phyloP scores from a whole-genome alignment of 2,329 filamentous ascomycete species.

The Neofusicoccum parvum region DNA sequence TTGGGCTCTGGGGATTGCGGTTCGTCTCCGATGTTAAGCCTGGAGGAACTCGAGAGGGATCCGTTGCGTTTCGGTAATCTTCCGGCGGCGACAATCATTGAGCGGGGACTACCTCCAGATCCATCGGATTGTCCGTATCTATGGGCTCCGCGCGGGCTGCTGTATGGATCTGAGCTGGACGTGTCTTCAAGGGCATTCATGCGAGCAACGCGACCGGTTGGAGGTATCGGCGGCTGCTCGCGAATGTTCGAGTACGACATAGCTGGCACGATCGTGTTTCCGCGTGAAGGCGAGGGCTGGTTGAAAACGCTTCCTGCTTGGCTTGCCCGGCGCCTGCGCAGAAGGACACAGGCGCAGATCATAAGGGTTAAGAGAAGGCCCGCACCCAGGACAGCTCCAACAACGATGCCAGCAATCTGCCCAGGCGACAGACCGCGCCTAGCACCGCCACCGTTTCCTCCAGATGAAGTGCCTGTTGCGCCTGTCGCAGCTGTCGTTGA shows the following conservation, averaged over 20 bases:
- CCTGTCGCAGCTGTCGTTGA: slow-evolving; percentile 59
- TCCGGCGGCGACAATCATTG: slow-evolving; percentile 38
- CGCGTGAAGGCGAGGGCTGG: slow-evolving; percentile 72
- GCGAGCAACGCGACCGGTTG: slow-evolving; percentile 70
- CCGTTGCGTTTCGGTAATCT: slow-evolving; percentile 69
- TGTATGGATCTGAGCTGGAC: slow-evolving; percentile 58
- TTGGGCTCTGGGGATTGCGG: slow-evolving; percentile 56
- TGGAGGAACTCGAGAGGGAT: slow-evolving; percentile 86
- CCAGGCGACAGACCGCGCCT: slow-evolving; percentile 70
- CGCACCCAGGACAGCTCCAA: slow-evolving; percentile 75
- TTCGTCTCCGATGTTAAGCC: slow-evolving; percentile 67
- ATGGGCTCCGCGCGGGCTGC: slow-evolving; percentile 36
- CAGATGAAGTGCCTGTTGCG: slow-evolving; percentile 31
- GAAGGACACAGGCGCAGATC: slow-evolving; percentile 58
- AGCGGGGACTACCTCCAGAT: slow-evolving; percentile 16
- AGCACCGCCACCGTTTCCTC: slow-evolving; percentile 37
- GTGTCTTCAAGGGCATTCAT: slow-evolving; percentile 92
- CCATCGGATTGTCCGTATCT: slow-evolving; percentile 17
- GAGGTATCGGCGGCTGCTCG: slow-evolving; percentile 46
- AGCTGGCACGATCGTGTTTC: slow-evolving; percentile 30
- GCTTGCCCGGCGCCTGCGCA: slow-evolving; percentile 61
- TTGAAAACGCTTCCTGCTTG: slow-evolving; percentile 80
- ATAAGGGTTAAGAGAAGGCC: slow-evolving; percentile 69
- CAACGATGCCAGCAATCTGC: slow-evolving; percentile 84
- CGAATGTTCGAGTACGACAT: slow-evolving; percentile 60